Conservation (phyloP, 1,284 basidiomycete genomes). For the Trichosporon coremiiforme region DNA sequence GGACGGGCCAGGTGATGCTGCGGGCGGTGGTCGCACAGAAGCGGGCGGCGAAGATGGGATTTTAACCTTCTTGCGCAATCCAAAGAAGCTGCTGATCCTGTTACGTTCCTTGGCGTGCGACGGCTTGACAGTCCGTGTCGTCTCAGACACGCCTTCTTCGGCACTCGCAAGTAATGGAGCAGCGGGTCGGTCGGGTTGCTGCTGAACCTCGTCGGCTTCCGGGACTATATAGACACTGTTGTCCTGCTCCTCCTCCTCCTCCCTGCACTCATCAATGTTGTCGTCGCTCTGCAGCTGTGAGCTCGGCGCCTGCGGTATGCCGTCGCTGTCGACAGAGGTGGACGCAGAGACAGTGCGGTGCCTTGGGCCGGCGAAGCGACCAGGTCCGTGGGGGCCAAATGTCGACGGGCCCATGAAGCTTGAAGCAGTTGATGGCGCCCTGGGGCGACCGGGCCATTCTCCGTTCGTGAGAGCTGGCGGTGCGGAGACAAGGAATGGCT, state of each 20-base stretch:
- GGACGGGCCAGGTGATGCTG: slow-evolving; percentile 29
- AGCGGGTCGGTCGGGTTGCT: neutral
- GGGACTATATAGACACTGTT: slow-evolving; percentile 24
- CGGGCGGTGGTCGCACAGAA: neutral
- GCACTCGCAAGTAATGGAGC: neutral
- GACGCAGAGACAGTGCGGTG: slow-evolving; percentile 19
- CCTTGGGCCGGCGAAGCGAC: neutral
- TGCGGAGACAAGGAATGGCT: slow-evolving; percentile 45
- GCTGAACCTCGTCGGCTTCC: neutral
- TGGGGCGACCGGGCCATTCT: slow-evolving; percentile 28
- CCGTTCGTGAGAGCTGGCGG: slow-evolving; percentile 43
- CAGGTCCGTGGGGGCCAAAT: neutral
- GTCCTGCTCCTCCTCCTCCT: slow-evolving; percentile 31
- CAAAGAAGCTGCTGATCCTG: slow-evolving; percentile 29
- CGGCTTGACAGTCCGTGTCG: neutral
- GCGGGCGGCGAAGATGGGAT: slow-evolving; percentile 14
- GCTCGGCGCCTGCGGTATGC: neutral
- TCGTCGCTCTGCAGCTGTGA: neutral
- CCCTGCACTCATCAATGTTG: slow-evolving; percentile 14
- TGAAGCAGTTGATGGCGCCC: neutral
- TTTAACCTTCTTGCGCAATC: slow-evolving; percentile 27
- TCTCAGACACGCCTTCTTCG: slow-evolving; percentile 1
- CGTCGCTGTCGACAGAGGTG: slow-evolving; percentile 29
- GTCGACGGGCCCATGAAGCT: neutral
- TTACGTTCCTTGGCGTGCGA: slow-evolving; percentile 17